phyloP scores from a whole-genome alignment of 805 yeast genomes.

The Saccharomycopsis schoenii region DNA sequence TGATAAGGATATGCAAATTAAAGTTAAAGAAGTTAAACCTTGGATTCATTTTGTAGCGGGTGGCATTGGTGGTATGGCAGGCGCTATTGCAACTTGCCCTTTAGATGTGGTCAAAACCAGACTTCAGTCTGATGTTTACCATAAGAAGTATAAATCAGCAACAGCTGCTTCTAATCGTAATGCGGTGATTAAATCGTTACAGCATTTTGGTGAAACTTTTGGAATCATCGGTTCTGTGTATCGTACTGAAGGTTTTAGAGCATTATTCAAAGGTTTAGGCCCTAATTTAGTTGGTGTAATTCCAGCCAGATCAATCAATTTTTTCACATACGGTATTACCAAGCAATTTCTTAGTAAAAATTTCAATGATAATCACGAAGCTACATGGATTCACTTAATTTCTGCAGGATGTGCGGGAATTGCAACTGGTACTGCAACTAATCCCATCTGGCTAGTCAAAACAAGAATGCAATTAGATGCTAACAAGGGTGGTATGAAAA shows the following conservation, averaged over 20 bases:
- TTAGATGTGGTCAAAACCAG: slow-evolving; percentile 94
- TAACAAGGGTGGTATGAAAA: slow-evolving; percentile 32
- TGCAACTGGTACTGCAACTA: slow-evolving; percentile 91
- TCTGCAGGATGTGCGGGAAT: slow-evolving; percentile 91
- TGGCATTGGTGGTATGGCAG: slow-evolving; percentile 96
- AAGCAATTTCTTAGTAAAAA: slow-evolving; percentile 61
- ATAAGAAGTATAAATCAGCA: slow-evolving; percentile 36
- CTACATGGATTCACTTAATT: slow-evolving; percentile 73
- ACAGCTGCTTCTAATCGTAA: slow-evolving; percentile 22
- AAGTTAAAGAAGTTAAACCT: slow-evolving; percentile 30
- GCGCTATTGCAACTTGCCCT: slow-evolving; percentile 90
- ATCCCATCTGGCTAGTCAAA: slow-evolving; percentile 95
- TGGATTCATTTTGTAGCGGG: slow-evolving; percentile 87
- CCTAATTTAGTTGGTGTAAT: slow-evolving; percentile 96
- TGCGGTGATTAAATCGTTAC: slow-evolving; percentile 36
- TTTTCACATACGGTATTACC: slow-evolving; percentile 92
- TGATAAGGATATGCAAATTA: slow-evolving; percentile 1
- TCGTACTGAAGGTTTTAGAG: slow-evolving; percentile 67
- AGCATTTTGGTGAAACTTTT: slow-evolving; percentile 78
- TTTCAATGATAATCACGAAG: slow-evolving; percentile 67
- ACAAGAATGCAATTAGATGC: slow-evolving; percentile 90
- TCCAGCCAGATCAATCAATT: slow-evolving; percentile 95
- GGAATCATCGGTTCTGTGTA: slow-evolving; percentile 61
- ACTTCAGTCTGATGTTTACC: slow-evolving; percentile 80
- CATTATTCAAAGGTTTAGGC: slow-evolving; percentile 89